phyloP scores from a whole-genome alignment of 352 stramenopile species.

The Phytophthora pini region DNA sequence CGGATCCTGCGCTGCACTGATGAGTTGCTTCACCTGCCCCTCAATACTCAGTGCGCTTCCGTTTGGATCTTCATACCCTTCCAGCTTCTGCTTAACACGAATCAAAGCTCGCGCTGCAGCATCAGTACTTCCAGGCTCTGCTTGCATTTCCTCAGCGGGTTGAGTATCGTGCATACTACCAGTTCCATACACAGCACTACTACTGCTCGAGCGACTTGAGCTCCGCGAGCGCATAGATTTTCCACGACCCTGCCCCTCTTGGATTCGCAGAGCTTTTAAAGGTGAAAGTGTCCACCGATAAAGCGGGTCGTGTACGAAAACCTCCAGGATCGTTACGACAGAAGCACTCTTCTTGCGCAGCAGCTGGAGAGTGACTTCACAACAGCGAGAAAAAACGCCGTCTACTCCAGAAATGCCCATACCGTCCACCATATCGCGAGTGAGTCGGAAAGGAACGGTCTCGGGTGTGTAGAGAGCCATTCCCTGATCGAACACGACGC shows the following conservation, averaged over 20 bases:
- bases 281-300: constrained; percentile 97
- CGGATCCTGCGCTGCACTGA: constrained; percentile 95
- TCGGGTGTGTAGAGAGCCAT: constrained; percentile 96
- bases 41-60: constrained; percentile 97
- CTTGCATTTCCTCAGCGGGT: constrained; percentile 35
- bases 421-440: constrained; percentile 98
- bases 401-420: constrained; percentile 98
- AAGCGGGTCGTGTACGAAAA: constrained; percentile 99
- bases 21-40: constrained; percentile 98
- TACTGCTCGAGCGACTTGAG: constrained; percentile 33
- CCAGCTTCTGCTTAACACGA: constrained; percentile 98
- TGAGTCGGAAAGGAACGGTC: constrained; percentile 99
- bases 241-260: constrained; percentile 44
- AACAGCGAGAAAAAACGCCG: constrained; percentile 95
- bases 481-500: constrained; percentile 99
- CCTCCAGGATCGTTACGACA: constrained; percentile 98
- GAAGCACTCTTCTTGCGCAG: constrained; percentile 94
- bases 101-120: constrained; percentile 94
- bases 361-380: constrained; percentile 92
- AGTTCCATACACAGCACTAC: constrained; percentile 9
- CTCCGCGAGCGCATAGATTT: constrained; percentile 17
- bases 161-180: constrained; percentile 22
- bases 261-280: constrained; percentile 86
- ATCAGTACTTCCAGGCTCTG: constrained; percentile 59
- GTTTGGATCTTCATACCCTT: constrained; percentile 98